Base-by-base conservation (phyloP, 257 asterid species). In the Anisodus tanguticus region DNA sequence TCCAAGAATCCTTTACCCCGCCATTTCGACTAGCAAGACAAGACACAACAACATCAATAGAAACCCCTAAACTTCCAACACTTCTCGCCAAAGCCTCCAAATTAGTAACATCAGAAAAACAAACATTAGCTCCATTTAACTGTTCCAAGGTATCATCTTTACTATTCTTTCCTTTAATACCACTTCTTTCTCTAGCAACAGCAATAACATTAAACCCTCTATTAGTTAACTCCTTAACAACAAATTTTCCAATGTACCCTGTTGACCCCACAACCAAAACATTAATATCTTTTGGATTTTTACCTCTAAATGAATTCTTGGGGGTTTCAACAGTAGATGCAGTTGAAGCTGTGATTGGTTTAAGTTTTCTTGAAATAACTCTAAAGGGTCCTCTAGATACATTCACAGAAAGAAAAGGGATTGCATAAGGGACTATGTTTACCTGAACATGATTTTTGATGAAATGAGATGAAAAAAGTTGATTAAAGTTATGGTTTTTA, bases 1-100 rank as follows among this genome's bases (percentile, higher is more conserved):
- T 83, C 98, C 98, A 92, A 17, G 99, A 96, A 84, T 96, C 98
- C 80, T 93, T 94, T 3, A 96, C 95, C 0, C 98, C 98, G 68
- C 99, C 99, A 83, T 62, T 92, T 74, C 99, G 88, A 89, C 98
- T 94, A 85, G 98, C 99, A 82, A 96, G 95, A 54, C 99, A 96
- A 70, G 99, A 96, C 22, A 96, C 98, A 16, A 96, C 97, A 83
- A 92, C 99, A 87, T 96, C 98, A 67, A 96, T 58, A 26, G 89
- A 58, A 67, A 88, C 9, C 70, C 94, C 97, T 19, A 92, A 92
- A 82, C 82, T 81, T 60, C 83, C 88, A 59, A 94, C 64, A 89
- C 95, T 90, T 70, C 83, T 88, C 26, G 90, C 93, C 77, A 96
- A 86, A 6, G 86, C 88, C 37, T 91, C 93, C 83, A 94, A 88